These are phyloP conservation scores for Scytalidium lignicola DNA, from an alignment of 2,329 filamentous ascomycete species.

Conservation along the genomic window DNA sequence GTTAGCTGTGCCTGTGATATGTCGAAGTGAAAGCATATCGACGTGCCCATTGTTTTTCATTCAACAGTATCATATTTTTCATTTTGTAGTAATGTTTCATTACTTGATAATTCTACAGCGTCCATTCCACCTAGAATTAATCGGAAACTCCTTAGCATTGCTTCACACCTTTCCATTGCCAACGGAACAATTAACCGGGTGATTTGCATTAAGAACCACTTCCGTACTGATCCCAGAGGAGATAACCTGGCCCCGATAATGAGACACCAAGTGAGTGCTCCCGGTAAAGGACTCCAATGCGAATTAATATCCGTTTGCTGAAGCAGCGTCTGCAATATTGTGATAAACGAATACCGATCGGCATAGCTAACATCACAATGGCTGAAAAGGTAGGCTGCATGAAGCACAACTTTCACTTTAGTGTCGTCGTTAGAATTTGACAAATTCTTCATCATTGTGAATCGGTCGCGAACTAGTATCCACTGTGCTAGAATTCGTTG, in stretches of 20 bases:
- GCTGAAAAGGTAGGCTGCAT: too few relatives aligned
- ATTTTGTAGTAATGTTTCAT: too few relatives aligned
- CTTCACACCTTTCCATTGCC: slow-evolving; percentile 7
- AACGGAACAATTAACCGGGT: slow-evolving; percentile 12
- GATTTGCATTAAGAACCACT: slow-evolving; percentile 20
- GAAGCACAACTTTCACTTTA: too few relatives aligned
- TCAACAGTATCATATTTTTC: too few relatives aligned
- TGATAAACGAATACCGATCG: not conserved
- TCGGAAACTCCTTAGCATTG: slow-evolving; percentile 10
- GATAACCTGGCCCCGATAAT: slow-evolving; percentile 14
- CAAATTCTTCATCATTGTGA: not conserved
- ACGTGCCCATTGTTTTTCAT: too few relatives aligned
- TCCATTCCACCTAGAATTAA: slow-evolving; percentile 12
- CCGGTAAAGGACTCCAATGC: slow-evolving; percentile 14
- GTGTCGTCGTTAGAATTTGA: not conserved
- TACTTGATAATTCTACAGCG: not conserved
- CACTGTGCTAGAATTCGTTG: not conserved
- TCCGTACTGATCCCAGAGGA: slow-evolving; percentile 3
- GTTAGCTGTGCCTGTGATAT: too few relatives aligned
- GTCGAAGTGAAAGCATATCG: too few relatives aligned
- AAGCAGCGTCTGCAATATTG: slow-evolving; percentile 8
- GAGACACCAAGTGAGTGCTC: slow-evolving; percentile 18
- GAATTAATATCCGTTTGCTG: slow-evolving; percentile 10
- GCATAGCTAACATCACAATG: too few relatives aligned
- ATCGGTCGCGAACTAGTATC: not conserved